Percentiles rank a stretch among this genome's conserved stretches.
These are phyloP conservation scores for Lepraria neglecta DNA, from an alignment of 495 filamentous ascomycete species.

Conservation along the genomic window DNA sequence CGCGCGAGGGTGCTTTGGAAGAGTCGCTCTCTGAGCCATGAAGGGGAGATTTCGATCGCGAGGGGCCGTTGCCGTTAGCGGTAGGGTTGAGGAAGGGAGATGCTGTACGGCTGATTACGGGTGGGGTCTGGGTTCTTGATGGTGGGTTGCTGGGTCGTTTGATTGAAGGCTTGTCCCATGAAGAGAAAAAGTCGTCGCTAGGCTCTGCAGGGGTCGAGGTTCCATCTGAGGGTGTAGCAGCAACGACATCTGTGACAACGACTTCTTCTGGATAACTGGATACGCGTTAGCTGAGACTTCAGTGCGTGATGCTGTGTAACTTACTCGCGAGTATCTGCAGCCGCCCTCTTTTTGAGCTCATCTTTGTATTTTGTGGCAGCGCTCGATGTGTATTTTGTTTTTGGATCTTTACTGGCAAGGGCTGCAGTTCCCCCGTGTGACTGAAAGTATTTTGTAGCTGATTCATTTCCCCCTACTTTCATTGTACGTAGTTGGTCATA, in stretches of 20 bases:
- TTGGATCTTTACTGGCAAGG: conserved; percentile 88
- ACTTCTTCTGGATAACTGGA: conserved; percentile 79
- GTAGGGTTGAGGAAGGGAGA: conserved; percentile 81
- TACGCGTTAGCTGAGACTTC: conserved; percentile 22
- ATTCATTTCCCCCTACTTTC: conserved; percentile 98
- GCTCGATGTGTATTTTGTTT: conserved; percentile 90
- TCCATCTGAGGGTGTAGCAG: conserved; percentile 52
- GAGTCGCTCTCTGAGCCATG: conserved; percentile 45
- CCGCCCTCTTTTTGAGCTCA: conserved; percentile 76
- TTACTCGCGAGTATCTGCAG: conserved; percentile 73
- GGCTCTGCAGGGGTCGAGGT: conserved; percentile 67
- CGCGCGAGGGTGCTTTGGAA: conserved; percentile 55
- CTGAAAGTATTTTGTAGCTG: conserved; percentile 96
- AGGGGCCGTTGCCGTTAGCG: conserved; percentile 60
- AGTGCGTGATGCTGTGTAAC: conserved; percentile 26
- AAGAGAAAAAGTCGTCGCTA: conserved; percentile 88
- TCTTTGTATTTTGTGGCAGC: conserved; percentile 95
- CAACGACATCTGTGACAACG: conserved; percentile 68
- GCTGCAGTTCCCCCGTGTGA: conserved; percentile 89
- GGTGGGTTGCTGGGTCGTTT: conserved; percentile 93
- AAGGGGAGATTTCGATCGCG: conserved; percentile 77
- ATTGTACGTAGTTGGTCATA: conserved; percentile 97
- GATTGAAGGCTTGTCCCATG: conserved; percentile 96
- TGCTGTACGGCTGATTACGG: conserved; percentile 71
- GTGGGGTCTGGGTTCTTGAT: conserved; percentile 83